phyloP scores from a whole-genome alignment of 257 asterid genomes.

The Capsicum baccatum region DNA sequence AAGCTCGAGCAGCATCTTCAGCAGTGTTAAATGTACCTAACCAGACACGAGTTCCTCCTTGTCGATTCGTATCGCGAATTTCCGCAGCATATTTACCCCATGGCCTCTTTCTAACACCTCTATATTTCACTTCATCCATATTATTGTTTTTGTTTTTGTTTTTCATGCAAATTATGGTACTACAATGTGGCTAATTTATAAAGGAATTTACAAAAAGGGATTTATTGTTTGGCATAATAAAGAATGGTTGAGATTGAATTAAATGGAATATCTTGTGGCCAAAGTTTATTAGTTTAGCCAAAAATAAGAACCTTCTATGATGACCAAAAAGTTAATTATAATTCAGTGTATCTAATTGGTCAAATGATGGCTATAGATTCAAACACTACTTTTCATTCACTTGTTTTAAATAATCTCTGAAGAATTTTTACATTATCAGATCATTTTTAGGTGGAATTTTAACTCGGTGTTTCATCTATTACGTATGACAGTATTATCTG shows the following conservation, averaged over 20 bases:
- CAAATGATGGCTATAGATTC: slow-evolving; percentile 29
- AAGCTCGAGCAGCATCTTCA: slow-evolving; percentile 79
- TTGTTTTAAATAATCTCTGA: not conserved
- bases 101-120: slow-evolving; percentile 83
- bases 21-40: slow-evolving; percentile 72
- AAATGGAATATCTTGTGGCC: slow-evolving; percentile 49
- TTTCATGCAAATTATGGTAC: slow-evolving; percentile 24
- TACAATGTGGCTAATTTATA: slow-evolving; percentile 38
- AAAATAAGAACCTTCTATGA: slow-evolving; percentile 42
- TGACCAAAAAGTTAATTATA: slow-evolving; percentile 41
- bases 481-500: too few species aligned
- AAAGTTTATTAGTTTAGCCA: slow-evolving; percentile 34
- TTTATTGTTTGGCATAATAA: slow-evolving; percentile 21
- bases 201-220: slow-evolving; percentile 1
- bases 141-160: not conserved
- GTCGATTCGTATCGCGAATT: slow-evolving; percentile 62
- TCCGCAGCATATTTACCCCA: slow-evolving; percentile 96
- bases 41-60: slow-evolving; percentile 83
- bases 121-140: slow-evolving; percentile 53
- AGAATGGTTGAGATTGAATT: slow-evolving; percentile 29
- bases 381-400: not conserved
- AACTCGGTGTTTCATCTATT: too few species aligned
- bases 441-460: not conserved
- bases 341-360: slow-evolving; percentile 26
- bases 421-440: not conserved